Base-by-base conservation (phyloP, 164 flowering plant genomes). In the Vitis amurensis region DNA sequence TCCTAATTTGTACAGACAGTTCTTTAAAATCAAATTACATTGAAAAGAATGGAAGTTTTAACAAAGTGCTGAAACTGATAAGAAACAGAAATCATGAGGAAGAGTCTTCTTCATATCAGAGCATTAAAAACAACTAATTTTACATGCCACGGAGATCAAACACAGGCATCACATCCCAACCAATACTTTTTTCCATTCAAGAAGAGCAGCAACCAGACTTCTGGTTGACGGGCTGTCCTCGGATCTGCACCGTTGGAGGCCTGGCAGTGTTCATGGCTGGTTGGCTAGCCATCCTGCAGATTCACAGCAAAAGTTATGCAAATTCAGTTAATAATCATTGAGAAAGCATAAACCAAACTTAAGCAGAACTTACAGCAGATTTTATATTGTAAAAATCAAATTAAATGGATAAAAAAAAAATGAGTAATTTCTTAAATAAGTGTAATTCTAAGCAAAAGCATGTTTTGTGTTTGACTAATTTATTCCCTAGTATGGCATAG, bases 241-340 rank as follows among this genome's bases (percentile, higher is more conserved):
- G 79, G 63, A 91, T 81, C 73, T 87, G 91, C 67, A 91, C 93
- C 0, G 91, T 87, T 14, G 90, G 84, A 11, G 90, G 91, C 78
- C 89, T 79, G 1, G 84, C 83, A 69, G 77, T 81, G 83, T 79
- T 86, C 79, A 76, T 69, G 17, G 84, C 84, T 31, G 92, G 96
- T 81, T 91, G 96, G 67, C 89, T 92, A 31, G 94, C 97, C 94
- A 92, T 90, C 84, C 97, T 92, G 83, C 69, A 73, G 12, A 51
- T 27, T 50, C 17, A 37, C 56, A 59, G 29, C 60, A 69, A 61
- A 64, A 51, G 2, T 23, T 9, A 29, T 37, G 44, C 44, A 2
- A 37, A 3, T 57, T 57, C 23, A 15, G 27, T 3, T 57, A 37
- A 37, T 57, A n/a, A 17, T 19, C 17, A 57, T 12, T 6, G 31